Evolutionary conservation across 768 basidiomycete species (phyloP).

Genomic region (Termitomyces sp.): DNA sequence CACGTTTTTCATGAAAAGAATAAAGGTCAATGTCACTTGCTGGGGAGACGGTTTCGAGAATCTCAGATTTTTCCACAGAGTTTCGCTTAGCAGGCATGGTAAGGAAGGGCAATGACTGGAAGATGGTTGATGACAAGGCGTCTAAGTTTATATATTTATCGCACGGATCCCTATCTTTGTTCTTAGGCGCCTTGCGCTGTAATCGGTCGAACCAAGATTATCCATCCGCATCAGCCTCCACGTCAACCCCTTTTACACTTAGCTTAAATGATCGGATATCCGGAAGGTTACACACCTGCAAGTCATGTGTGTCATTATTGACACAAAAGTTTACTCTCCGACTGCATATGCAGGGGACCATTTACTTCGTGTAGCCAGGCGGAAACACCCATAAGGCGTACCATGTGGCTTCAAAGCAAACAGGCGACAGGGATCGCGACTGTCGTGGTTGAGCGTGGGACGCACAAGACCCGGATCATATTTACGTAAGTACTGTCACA

Average conservation of each 20-base stretch:
- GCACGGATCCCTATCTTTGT: neutral
- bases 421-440: no score
- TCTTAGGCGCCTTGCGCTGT: neutral
- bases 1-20: constrained; percentile 44
- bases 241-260: neutral
- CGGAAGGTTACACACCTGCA: neutral
- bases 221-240: neutral
- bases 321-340: neutral
- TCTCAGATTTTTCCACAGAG: constrained; percentile 7
- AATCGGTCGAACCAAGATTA: neutral
- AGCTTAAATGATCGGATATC: neutral
- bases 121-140: neutral
- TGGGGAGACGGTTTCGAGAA: neutral
- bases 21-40: constrained; percentile 18
- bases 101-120: no score
- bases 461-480: no score
- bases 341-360: neutral
- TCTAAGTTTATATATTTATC: neutral
- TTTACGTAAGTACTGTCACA: no score
- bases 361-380: neutral
- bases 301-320: neutral
- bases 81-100: constrained; percentile 4
- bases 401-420: neutral
- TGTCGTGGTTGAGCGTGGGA: neutral
- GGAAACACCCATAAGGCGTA: neutral